phyloP scores from a whole-genome alignment of 2,329 filamentous ascomycete species.

The Botryotinia convoluta region DNA sequence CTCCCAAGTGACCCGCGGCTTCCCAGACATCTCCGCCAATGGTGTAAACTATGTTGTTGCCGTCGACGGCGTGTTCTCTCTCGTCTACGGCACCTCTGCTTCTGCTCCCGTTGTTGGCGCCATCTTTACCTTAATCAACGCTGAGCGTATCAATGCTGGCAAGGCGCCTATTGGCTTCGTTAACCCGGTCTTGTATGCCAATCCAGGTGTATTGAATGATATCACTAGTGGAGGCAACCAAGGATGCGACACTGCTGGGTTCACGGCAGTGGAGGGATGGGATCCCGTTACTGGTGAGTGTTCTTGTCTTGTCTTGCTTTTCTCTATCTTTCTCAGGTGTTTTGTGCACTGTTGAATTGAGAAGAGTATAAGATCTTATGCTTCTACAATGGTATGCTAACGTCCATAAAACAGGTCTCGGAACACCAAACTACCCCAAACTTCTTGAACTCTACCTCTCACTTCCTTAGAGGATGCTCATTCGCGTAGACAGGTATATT shows the following conservation, averaged over 20 bases:
- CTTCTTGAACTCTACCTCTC: slow-evolving; percentile 13
- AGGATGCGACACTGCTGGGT: slow-evolving; percentile 41
- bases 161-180: slow-evolving; percentile 45
- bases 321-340: background rate
- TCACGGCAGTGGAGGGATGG: slow-evolving; percentile 38
- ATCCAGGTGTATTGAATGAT: slow-evolving; percentile 35
- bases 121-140: slow-evolving; percentile 60
- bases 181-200: slow-evolving; percentile 44
- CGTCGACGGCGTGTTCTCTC: slow-evolving; percentile 43
- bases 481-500: background rate
- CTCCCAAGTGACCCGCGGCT: slow-evolving; percentile 44
- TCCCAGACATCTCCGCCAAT: slow-evolving; percentile 47
- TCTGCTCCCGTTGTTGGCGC: slow-evolving; percentile 42
- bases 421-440: slow-evolving; percentile 18
- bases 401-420: slow-evolving; percentile 5
- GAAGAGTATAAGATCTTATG: background rate
- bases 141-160: slow-evolving; percentile 52
- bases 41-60: slow-evolving; percentile 46
- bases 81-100: slow-evolving; percentile 51
- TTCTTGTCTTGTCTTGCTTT: background rate
- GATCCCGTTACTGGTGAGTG: slow-evolving; percentile 40
- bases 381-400: background rate
- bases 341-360: background rate
- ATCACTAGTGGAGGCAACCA: slow-evolving; percentile 42
- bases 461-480: background rate